Evolutionary conservation across 2,329 filamentous ascomycete species (phyloP), one percentile per base, ranked within the genome.

Genomic region (Pezicula carpinea): DNA sequence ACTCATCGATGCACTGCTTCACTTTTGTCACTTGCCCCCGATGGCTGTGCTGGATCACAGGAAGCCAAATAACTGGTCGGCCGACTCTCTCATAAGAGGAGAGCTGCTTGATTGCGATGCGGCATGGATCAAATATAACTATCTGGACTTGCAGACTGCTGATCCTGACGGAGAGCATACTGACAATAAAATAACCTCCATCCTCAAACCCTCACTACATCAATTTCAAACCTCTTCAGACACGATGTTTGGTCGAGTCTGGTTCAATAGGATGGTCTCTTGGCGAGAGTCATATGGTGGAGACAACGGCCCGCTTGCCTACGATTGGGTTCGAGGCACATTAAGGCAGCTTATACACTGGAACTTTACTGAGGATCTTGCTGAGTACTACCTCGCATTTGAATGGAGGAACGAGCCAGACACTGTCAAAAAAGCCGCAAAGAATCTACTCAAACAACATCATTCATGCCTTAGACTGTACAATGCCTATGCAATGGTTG

Each of bases 401-500:
- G 80, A 85, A 56, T 77, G 76, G 42, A 60, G 65, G 0, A 76
- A 78, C 47, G 76, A 82, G 36, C 70, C 76, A 0, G 59, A 64
- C 1, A 71, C 67, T 2, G 79, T 82, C 21, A 84, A 79, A 54
- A 95, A 89, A 60, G 71, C 76, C 6, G 87, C 89, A 0, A 95
- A 89, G 58, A 66, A 68, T 6, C 69, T 95, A 0, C 66, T 96
- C n/a, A 92, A 87, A 60, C 74, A 74, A 40, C 77, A 80, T 46
- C 72, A 82, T 0, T 72, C 79, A 1, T 85, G 81, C 55, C 63
- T 87, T 3, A 70, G 73, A 13, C 70, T 96, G 0, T 96, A 95
- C 66, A 86, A 89, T 55, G 80, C 83, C 0, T 95, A 92, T 59
- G 88, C 85, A 0, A 67, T 89, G 13, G 79, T 89, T 3, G 88